phyloP scores from a whole-genome alignment of 345 rosid genomes.

The Viola odorata region DNA sequence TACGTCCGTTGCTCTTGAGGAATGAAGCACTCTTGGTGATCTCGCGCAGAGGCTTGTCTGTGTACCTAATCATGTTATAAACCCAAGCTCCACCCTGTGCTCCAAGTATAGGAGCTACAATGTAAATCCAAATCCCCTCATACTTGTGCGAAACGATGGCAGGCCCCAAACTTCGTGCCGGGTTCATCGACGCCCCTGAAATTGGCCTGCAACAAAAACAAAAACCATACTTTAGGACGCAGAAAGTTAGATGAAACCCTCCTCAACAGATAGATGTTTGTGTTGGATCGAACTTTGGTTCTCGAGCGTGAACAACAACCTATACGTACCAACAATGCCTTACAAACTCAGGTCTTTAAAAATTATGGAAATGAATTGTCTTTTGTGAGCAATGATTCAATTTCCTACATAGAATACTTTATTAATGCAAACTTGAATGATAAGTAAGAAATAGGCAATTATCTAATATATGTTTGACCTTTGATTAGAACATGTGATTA shows the following conservation, averaged over 20 bases:
- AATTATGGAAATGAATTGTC: too few relatives aligned
- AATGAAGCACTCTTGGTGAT: conserved; percentile 1
- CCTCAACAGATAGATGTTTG: too few relatives aligned
- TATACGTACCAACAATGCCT: too few relatives aligned
- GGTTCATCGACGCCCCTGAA: conserved; percentile 84
- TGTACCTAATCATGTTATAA: conserved; percentile 45
- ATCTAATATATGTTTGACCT: background rate
- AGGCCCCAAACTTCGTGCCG: conserved; percentile 79
- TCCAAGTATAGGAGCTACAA: conserved; percentile 49
- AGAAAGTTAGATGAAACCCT: too few relatives aligned
- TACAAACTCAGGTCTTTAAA: too few relatives aligned
- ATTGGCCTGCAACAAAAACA: conserved; percentile 39
- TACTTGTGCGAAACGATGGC: conserved; percentile 46
- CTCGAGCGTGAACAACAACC: too few relatives aligned
- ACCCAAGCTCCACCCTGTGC: conserved; percentile 49
- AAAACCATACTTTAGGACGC: background rate
- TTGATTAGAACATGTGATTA: background rate
- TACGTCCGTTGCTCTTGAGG: background rate
- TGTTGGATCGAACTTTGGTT: too few relatives aligned
- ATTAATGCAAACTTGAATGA: too few relatives aligned
- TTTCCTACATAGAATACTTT: too few relatives aligned
- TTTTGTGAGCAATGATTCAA: too few relatives aligned
- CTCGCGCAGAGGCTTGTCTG: conserved; percentile 41
- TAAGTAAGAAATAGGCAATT: too few relatives aligned
- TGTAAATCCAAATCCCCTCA: conserved; percentile 58